Evolutionary conservation across 345 rosid genomes (phyloP), one percentile per base, ranked within the genome.

Genomic region (Nephelium lappaceum): DNA sequence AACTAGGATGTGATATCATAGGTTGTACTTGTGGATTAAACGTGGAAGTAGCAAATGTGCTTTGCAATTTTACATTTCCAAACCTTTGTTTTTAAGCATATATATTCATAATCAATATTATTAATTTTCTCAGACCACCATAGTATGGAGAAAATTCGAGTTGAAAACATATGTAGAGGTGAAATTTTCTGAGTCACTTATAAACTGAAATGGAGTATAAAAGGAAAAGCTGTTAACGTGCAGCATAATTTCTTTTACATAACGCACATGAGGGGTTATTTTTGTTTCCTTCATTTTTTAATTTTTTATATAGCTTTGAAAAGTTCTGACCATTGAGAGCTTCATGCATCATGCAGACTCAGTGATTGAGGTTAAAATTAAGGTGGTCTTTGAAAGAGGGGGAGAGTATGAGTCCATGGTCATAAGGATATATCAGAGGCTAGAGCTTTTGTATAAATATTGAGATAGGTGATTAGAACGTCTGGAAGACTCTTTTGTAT

Each of bases 321-420:
- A 71, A 21, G 61, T 71, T 25, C 57, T 6, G 19, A 11, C 14
- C 6, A 7, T 51, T 51, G 24, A 49, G 42, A 7, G 8, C 25
- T 25, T 7, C 61, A 71, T 49, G 62, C 51, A 68, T 68, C 51
- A 71, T 71, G 62, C 39, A 12, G 10, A 45, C 43, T 71, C 15
- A 11, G 42, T 24, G 14, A 49, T 49, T 72, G 51, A 72, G 76
- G 51, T 72, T 25, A 21, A 31, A 57, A 23, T 24, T 6, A 24
- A 12, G 5, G 36, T 69, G 14, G 39, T 23, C 38, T 69, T 45
- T 23, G 57, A 18, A 39, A 51, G 51, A 21, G 71, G 31, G 49
- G 43, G 43, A 41, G 43, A 4, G 43, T 41, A 41, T 41, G 5
- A 41, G 43, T 11, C 15, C 19, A 53, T 53, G 19, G 19, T 53